Evolutionary conservation across 202 grass and related monocot species (phyloP).

Genomic region (Alloteropsis angusta): DNA sequence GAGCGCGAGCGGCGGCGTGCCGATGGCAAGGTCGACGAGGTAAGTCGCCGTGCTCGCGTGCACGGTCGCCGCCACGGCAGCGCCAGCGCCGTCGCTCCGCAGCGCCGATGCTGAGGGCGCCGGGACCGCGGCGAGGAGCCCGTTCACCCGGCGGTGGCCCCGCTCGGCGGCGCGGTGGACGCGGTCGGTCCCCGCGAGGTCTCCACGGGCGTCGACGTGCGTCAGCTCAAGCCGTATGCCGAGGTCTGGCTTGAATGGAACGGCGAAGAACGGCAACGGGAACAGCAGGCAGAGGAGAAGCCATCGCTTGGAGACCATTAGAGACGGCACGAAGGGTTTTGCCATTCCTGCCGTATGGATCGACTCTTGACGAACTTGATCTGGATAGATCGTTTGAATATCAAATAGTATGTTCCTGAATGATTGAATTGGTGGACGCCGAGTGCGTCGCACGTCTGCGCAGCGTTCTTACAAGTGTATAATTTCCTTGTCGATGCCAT

Average conservation of each 20-base stretch:
- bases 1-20: slow-evolving; percentile 26
- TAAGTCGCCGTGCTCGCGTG: slow-evolving; percentile 40
- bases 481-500: no score
- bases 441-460: slow-evolving; percentile 20
- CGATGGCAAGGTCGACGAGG: slow-evolving; percentile 40
- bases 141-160: slow-evolving; percentile 27
- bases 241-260: not conserved
- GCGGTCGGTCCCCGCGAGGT: not conserved
- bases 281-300: slow-evolving; percentile 14
- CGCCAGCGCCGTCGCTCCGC: not conserved
- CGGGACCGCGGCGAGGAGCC: not conserved
- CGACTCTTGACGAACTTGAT: not conserved
- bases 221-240: slow-evolving; percentile 26
- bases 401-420: not conserved
- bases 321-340: not conserved
- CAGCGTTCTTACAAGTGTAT: not conserved
- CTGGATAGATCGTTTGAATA: not conserved
- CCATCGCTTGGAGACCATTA: not conserved
- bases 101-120: not conserved
- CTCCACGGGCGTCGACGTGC: slow-evolving; percentile 7
- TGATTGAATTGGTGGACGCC: not conserved
- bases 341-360: not conserved
- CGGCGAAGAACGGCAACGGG: not conserved
- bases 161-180: slow-evolving; percentile 22
- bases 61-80: not conserved